Evolutionary conservation across 164 flowering plant genomes (phyloP), one percentile per base, ranked within the genome.

Genomic region (Liriodendron chinense): DNA sequence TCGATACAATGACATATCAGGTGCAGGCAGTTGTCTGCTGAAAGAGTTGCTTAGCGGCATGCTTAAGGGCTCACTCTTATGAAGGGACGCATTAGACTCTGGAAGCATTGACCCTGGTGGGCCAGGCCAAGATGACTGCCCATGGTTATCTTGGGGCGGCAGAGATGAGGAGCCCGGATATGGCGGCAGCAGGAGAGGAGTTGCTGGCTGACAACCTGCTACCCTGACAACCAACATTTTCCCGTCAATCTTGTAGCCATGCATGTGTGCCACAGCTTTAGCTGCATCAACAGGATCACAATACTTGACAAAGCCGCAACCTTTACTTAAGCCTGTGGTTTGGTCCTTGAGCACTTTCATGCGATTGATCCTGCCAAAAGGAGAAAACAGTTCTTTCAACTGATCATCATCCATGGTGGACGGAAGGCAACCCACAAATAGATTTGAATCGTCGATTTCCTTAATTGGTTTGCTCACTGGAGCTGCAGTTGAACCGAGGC

Each of bases 221-320:
- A 81, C 70, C 59, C 76, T 80, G 6, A 88, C 91, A 13, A 74
- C 83, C 80, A 86, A 75, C 25, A 16, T 66, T 48, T 77, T 85
- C 43, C 88, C 86, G 48, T 78, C 85, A 70, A 85, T 66, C 72
- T 61, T 78, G 62, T 74, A 72, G 25, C 87, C 88, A 71, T 84
- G 72, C 87, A 84, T 76, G 75, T 64, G 49, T 26, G 50, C 50
- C 48, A 79, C 71, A 57, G 91, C 91, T 18, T 50, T 48, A 50
- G 77, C 76, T 1, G 91, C 88, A 79, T 72, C 77, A 10, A 20
- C 24, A 14, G 83, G 63, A 72, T 75, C 75, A 43, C 73, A 76
- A 73, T 78, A 88, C 71, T 65, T 81, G 7, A 87, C 86, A 79
- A 87, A 84, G 26, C 87, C 90, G 74, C 81, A 86, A 24, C 85